Evolutionary conservation across 1,139 yeast genomes (phyloP).

Genomic region (Kluyveromyces sp.): DNA sequence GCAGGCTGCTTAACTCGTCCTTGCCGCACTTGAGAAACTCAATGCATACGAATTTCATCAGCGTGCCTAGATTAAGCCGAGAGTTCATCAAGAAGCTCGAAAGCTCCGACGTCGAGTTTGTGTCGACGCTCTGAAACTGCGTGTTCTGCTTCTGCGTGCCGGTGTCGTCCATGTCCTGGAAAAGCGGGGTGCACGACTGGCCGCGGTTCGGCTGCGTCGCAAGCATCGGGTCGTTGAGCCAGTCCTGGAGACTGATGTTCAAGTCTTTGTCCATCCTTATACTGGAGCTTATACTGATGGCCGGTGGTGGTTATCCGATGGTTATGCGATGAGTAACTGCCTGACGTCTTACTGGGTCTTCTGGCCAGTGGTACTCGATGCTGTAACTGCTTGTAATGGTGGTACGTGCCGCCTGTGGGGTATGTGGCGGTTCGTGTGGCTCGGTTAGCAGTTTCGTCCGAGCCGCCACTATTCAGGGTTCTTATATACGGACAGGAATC

Average conservation of each 20-base stretch:
- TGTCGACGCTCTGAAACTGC: conserved; percentile 1
- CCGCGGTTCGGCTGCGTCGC: conserved; percentile 7
- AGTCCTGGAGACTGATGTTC: conserved; percentile 7
- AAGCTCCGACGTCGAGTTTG: conserved; percentile 4
- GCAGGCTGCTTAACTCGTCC: conserved; percentile 6
- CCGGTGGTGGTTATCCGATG: no score
- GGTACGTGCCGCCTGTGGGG: no score
- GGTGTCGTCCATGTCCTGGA: neutral
- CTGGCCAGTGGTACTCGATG: no score
- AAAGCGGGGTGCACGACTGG: conserved; percentile 6
- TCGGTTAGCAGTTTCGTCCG: no score
- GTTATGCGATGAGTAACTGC: no score
- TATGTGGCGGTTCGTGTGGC: no score
- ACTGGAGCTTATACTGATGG: no score
- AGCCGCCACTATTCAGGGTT: no score
- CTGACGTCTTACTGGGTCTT: no score
- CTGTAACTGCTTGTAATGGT: no score
- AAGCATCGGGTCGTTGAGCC: conserved; percentile 10
- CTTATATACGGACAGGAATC: no score
- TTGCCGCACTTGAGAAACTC: conserved; percentile 7
- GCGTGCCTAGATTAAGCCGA: conserved; percentile 5
- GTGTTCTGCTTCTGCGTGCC: neutral
- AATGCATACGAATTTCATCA: conserved; percentile 6
- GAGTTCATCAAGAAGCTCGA: conserved; percentile 4
- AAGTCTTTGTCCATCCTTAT: conserved; percentile 8